Evolutionary conservation across 176 grass and related monocot species (phyloP).

Genomic region (Luzula sylvatica): DNA sequence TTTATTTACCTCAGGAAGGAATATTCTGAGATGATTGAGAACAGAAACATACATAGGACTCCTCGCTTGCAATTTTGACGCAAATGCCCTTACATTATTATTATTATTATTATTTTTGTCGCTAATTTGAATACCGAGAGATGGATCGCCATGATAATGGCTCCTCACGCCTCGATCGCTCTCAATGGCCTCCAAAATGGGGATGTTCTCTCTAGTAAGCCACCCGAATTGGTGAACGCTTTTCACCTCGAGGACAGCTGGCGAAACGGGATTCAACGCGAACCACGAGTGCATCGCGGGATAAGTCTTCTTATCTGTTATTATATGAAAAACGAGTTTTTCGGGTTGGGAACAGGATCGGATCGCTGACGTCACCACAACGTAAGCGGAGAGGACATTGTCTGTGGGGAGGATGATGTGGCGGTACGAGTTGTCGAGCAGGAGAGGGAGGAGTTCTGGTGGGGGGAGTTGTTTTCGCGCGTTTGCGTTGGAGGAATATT

Average conservation of each 20-base stretch:
- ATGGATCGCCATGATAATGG: conserved; percentile 88
- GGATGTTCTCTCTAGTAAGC: conserved; percentile 94
- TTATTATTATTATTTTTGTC: no score
- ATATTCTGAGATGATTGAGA: conserved; percentile 93
- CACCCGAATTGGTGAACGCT: conserved; percentile 92
- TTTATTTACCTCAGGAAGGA: conserved; percentile 68
- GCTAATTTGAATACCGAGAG: conserved; percentile 31
- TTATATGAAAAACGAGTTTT: conserved; percentile 84
- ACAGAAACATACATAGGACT: conserved; percentile 91
- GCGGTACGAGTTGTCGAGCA: conserved; percentile 73
- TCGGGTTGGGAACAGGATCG: conserved; percentile 47
- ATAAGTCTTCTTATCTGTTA: conserved; percentile 95
- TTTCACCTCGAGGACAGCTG: conserved; percentile 85
- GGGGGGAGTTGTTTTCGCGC: conserved; percentile 86
- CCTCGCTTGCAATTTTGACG: conserved; percentile 87
- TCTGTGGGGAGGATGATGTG: conserved; percentile 87
- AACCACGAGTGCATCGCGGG: conserved; percentile 98
- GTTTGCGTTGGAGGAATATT: conserved; percentile 96
- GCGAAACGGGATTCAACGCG: conserved; percentile 78
- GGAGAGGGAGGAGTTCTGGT: conserved; percentile 78
- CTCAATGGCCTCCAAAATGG: conserved; percentile 86
- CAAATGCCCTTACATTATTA: conserved; percentile 70
- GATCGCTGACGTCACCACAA: conserved; percentile 73
- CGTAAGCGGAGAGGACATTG: conserved; percentile 86
- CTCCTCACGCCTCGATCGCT: conserved; percentile 65